Percentiles rank a stretch among this genome's conserved stretches.
phyloP scores from a whole-genome alignment of 371 early-diverging fungal species.

The Zychaea mexicana region DNA sequence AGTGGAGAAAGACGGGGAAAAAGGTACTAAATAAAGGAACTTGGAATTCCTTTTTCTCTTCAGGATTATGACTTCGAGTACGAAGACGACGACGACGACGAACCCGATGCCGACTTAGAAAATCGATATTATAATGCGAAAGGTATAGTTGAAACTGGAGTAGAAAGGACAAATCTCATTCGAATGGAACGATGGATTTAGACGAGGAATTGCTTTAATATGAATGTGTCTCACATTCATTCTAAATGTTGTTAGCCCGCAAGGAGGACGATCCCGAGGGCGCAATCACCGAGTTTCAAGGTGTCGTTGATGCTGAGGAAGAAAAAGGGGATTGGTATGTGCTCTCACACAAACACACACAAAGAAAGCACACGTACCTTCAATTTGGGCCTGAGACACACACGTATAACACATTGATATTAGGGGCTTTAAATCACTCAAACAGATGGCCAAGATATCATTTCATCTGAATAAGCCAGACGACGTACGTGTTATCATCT shows the following conservation, averaged over 20 bases:
- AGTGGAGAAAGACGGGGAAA: not conserved
- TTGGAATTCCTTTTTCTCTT: not conserved
- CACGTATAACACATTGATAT: not conserved
- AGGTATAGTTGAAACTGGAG: conserved; percentile 41
- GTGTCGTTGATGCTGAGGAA: conserved; percentile 80
- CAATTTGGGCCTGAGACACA: no score
- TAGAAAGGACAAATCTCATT: not conserved
- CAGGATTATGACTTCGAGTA: conserved; percentile 91
- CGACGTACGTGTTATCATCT: conserved; percentile 47
- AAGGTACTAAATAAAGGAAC: not conserved
- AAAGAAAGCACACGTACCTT: no score
- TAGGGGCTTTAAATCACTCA: conserved; percentile 95
- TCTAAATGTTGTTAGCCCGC: no score
- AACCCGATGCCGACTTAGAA: conserved; percentile 87
- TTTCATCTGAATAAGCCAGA: conserved; percentile 70
- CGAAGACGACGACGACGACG: conserved; percentile 85
- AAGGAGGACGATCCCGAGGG: conserved; percentile 84
- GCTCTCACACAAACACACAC: not conserved
- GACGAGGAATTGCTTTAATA: not conserved
- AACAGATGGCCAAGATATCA: conserved; percentile 91
- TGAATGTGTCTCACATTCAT: no score
- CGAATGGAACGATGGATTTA: not conserved
- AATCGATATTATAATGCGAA: conserved; percentile 97
- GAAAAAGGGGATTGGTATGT: conserved; percentile 85
- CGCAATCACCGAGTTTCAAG: conserved; percentile 82